These are phyloP conservation scores for Avena atlantica DNA, from an alignment of 176 grass and related monocot genomes.

Conservation along the genomic window DNA sequence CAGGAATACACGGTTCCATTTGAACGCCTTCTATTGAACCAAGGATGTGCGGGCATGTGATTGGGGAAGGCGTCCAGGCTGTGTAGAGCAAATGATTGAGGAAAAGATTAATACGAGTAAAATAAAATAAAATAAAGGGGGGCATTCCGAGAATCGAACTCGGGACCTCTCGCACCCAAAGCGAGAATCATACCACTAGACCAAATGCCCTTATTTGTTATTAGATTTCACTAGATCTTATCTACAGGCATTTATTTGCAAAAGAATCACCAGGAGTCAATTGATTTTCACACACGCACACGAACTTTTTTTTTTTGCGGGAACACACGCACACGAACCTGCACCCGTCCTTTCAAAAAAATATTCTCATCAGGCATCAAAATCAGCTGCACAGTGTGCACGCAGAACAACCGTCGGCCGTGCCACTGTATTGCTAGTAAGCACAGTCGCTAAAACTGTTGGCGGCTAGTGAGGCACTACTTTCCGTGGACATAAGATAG, in stretches of 20 bases:
- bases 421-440: neutral
- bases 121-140: neutral
- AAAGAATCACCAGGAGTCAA: neutral
- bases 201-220: conserved; percentile 66
- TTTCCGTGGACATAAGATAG: neutral
- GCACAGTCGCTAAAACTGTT: neutral
- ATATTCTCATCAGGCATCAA: neutral
- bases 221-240: rapidly evolving
- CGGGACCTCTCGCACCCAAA: conserved; percentile 95
- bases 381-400: neutral
- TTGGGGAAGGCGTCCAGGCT: too few relatives aligned
- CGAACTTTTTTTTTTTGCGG: neutral
- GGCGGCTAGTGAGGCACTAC: neutral
- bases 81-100: too few relatives aligned
- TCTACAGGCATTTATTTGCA: too few relatives aligned
- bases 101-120: too few relatives aligned
- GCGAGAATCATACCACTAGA: conserved; percentile 99
- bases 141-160: conserved; percentile 96
- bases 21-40: too few relatives aligned
- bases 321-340: neutral
- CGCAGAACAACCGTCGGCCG: neutral
- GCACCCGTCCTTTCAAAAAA: neutral
- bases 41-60: too few relatives aligned
- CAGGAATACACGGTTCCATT: too few relatives aligned
- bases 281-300: neutral